These are phyloP conservation scores for Backusella australiensis DNA, from an alignment of 192 early-diverging fungal species.

Conservation along the genomic window DNA sequence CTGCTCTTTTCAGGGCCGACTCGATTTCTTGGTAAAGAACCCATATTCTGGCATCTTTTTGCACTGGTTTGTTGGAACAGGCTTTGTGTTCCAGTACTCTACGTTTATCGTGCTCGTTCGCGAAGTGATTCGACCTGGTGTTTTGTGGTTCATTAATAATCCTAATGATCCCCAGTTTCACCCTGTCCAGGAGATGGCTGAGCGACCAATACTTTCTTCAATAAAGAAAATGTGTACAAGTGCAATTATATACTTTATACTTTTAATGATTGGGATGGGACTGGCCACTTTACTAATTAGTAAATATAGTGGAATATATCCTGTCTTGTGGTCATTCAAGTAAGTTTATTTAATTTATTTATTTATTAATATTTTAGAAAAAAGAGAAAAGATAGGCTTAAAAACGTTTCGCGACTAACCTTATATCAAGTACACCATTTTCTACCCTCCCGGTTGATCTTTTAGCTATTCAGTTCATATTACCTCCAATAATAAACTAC, in stretches of 20 bases:
- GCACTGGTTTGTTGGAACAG: constrained; percentile 93
- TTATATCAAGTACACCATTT: constrained; percentile 13
- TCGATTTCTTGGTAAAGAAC: constrained; percentile 49
- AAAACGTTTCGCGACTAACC: background rate
- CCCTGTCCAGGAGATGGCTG: constrained; percentile 89
- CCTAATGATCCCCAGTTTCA: constrained; percentile 92
- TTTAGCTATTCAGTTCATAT: constrained; percentile 68
- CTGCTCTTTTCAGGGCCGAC: constrained; percentile 47
- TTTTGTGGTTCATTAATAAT: constrained; percentile 97
- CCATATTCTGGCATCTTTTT: constrained; percentile 67
- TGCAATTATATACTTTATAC: constrained; percentile 76
- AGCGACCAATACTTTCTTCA: constrained; percentile 72
- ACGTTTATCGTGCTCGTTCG: constrained; percentile 75
- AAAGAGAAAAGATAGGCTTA: background rate
- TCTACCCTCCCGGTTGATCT: constrained; percentile 67
- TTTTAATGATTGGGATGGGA: constrained; percentile 78
- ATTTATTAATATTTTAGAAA: background rate
- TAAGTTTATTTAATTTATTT: constrained; percentile 36
- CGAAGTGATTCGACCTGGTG: constrained; percentile 83
- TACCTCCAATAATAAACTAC: constrained; percentile 62
- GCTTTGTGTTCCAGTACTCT: constrained; percentile 93
- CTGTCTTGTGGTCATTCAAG: constrained; percentile 64
- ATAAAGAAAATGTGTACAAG: constrained; percentile 79
- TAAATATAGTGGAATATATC: constrained; percentile 42
- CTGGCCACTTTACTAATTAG: constrained; percentile 27